Evolutionary conservation across 306 rosid genomes (phyloP).

Genomic region (Cicer bijugum): DNA sequence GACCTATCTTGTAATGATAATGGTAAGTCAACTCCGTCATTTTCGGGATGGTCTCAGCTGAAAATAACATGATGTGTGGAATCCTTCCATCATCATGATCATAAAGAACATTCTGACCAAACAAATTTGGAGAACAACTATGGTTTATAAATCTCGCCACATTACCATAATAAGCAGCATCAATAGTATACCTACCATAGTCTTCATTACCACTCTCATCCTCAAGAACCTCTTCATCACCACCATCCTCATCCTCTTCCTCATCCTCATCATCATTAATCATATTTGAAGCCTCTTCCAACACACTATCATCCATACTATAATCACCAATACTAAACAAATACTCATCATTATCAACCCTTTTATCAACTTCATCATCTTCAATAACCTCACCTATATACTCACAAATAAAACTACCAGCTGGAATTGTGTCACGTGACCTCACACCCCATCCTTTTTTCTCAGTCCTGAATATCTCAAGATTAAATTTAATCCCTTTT

Average conservation of each 20-base stretch:
- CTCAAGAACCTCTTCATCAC: too few relatives aligned
- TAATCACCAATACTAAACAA: constrained; percentile 68
- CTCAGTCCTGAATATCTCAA: constrained; percentile 68
- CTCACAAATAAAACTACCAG: constrained; percentile 77
- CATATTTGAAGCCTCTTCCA: constrained; percentile 51
- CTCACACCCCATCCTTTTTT: constrained; percentile 82
- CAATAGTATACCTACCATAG: constrained; percentile 56
- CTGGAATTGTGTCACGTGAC: constrained; percentile 62
- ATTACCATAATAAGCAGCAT: constrained; percentile 66
- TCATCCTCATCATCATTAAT: constrained; percentile 40
- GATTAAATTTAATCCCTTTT: constrained; percentile 60
- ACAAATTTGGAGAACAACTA: constrained; percentile 76
- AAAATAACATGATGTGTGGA: constrained; percentile 76
- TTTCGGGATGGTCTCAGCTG: constrained; percentile 66
- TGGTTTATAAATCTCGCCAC: constrained; percentile 79
- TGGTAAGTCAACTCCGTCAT: constrained; percentile 61
- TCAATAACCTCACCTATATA: constrained; percentile 71
- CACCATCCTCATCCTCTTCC: too few relatives aligned
- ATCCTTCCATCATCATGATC: constrained; percentile 69
- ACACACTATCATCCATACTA: constrained; percentile 45
- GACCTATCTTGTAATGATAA: constrained; percentile 61
- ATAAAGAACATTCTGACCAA: constrained; percentile 65
- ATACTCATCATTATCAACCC: constrained; percentile 63
- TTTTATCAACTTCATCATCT: constrained; percentile 62
- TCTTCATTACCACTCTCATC: too few relatives aligned